These are phyloP conservation scores for Dalbergia oliveri DNA, from an alignment of 306 rosid species.

Conservation along the genomic window DNA sequence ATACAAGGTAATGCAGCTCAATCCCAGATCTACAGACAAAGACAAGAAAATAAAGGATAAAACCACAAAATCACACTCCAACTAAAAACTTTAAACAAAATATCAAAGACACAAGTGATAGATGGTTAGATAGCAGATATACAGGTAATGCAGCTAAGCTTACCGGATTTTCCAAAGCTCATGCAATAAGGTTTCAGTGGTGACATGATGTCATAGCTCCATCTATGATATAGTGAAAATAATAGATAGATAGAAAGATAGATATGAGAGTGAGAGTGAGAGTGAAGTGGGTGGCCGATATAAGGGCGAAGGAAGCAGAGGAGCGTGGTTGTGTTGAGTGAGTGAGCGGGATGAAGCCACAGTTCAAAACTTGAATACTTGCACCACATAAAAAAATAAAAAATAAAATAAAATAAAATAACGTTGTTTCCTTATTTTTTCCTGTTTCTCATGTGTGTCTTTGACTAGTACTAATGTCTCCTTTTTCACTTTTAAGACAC, in stretches of 20 bases:
- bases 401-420: not conserved
- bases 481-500: too few species aligned
- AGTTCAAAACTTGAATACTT: slow-evolving; percentile 70
- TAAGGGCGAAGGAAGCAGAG: slow-evolving; percentile 20
- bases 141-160: slow-evolving; percentile 42
- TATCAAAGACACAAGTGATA: not conserved
- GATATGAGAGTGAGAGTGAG: slow-evolving; percentile 30
- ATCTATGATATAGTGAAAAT: not conserved
- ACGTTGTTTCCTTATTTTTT: too few species aligned
- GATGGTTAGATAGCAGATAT: not conserved
- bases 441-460: too few species aligned
- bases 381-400: not conserved
- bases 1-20: slow-evolving; percentile 16
- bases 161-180: slow-evolving; percentile 58
- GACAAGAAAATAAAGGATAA: not conserved
- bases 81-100: not conserved
- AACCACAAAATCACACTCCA: not conserved
- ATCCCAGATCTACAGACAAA: slow-evolving; percentile 16
- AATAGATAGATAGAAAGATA: not conserved
- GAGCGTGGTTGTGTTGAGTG: slow-evolving; percentile 45
- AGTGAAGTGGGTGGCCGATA: slow-evolving; percentile 47
- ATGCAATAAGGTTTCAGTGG: slow-evolving; percentile 36
- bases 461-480: too few species aligned
- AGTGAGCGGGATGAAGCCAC: slow-evolving; percentile 73
- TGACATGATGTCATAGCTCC: not conserved